phyloP scores from a whole-genome alignment of 169 alveolate genomes.

The Eimeria necatrix region DNA sequence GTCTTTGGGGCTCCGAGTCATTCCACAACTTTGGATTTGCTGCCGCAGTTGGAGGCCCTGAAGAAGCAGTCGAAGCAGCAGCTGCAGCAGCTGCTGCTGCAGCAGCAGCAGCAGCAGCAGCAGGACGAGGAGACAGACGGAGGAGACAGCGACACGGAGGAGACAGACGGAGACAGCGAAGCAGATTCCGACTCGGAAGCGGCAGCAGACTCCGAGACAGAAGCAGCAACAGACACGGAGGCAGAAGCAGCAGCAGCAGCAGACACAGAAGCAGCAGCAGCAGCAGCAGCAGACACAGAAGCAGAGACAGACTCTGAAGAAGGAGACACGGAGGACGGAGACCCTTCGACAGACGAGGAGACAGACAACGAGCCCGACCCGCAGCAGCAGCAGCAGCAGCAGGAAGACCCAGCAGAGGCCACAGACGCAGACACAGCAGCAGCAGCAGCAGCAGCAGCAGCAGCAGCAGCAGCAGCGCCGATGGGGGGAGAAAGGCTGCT shows the following conservation, averaged over 20 bases:
- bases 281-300: not conserved
- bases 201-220: slow-evolving; percentile 3
- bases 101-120: not conserved
- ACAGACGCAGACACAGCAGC: not conserved
- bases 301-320: not conserved
- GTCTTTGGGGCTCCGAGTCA: not conserved
- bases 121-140: not conserved
- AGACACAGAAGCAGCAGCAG: not conserved
- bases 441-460: not conserved
- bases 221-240: not conserved
- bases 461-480: slow-evolving; percentile 2
- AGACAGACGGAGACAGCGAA: slow-evolving; percentile 25
- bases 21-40: slow-evolving; percentile 3
- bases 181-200: slow-evolving; percentile 3
- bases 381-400: slow-evolving; percentile 24
- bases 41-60: slow-evolving; percentile 37
- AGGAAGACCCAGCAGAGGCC: not conserved
- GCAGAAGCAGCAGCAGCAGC: not conserved
- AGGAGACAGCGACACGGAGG: not conserved
- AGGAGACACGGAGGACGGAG: not conserved
- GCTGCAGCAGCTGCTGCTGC: slow-evolving; percentile 38
- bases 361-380: not conserved
- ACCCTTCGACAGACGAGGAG: slow-evolving; percentile 1
- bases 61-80: slow-evolving; percentile 15
- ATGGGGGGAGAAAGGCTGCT: slow-evolving; percentile 8